Base-by-base conservation (phyloP, 306 rosid genomes). In the Rosa lucieae region DNA sequence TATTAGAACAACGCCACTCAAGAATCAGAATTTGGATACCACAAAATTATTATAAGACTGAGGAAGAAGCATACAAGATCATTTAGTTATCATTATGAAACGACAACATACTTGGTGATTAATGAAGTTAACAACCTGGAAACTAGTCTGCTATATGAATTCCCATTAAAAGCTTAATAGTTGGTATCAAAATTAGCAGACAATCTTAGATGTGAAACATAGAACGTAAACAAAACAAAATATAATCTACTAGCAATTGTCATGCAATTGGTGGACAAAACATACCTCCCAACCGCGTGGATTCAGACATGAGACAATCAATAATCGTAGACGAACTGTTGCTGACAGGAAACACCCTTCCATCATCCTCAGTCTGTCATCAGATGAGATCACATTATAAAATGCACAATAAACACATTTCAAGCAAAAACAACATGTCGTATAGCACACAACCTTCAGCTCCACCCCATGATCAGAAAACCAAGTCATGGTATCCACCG, bases 261-360 rank as follows among this genome's bases (percentile, higher is more conserved):
- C 65, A 76, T 42, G 82, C 59, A 78, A 67, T 17, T 17, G 47
- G 63, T 63, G 55, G 74, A 67, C 79, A 78, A 69, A 32, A 56
- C 63, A 70, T 83, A 92, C 97, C 93, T 85, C 95, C 97, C 53
- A 77, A 72, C 70, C 73, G 82, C 37, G 80, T 84, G 18, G 87
- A 86, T 83, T 92, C 93, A 75, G 93, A 84, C 92, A 92, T 87
- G 82, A 94, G 93, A 85, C 99, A 91, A 82, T 94, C 93, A 72
- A 91, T 88, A 76, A 94, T 84, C 0, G 99, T 84, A 81, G 98
- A 85, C 55, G 97, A 92, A 76, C 88, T 85, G 78, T 94, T 84
- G 87, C 97, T 94, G 88, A 94, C 93, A 56, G 97, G 99, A 87
- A 94, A 94, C 44, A 91, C 98, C 86, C 97, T 88, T 40, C 98